Conservation (phyloP, 345 rosid genomes). For the Hibiscus mutabilis region DNA sequence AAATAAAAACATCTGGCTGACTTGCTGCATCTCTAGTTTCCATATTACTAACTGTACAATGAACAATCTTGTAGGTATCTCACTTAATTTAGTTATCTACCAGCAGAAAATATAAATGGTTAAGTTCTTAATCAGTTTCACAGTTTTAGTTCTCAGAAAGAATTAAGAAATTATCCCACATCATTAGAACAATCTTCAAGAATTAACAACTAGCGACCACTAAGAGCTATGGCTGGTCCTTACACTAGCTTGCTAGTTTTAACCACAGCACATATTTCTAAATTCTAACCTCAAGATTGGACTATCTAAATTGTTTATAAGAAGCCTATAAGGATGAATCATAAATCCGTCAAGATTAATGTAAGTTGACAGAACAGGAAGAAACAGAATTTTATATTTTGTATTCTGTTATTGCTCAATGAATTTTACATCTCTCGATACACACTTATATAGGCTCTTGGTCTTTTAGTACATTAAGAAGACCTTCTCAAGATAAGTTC, state of each 20-base stretch:
- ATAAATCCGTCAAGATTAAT: neutral
- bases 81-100: neutral
- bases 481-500: too few relatives aligned
- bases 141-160: neutral
- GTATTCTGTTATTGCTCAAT: too few relatives aligned
- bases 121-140: neutral
- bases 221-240: neutral
- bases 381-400: too few relatives aligned
- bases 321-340: neutral
- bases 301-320: neutral
- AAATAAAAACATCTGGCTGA: neutral
- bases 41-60: neutral
- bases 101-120: neutral
- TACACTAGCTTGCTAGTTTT: neutral
- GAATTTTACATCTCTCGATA: too few relatives aligned
- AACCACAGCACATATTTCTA: neutral
- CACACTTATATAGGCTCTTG: too few relatives aligned
- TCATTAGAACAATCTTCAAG: neutral
- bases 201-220: neutral
- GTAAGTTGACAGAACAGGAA: too few relatives aligned
- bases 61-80: neutral
- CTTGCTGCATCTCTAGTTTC: conserved; percentile 2
- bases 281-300: neutral
- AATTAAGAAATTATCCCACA: neutral
- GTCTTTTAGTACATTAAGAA: too few relatives aligned